Conservation (phyloP, 768 basidiomycete genomes). For the Boletellus emodensis region DNA sequence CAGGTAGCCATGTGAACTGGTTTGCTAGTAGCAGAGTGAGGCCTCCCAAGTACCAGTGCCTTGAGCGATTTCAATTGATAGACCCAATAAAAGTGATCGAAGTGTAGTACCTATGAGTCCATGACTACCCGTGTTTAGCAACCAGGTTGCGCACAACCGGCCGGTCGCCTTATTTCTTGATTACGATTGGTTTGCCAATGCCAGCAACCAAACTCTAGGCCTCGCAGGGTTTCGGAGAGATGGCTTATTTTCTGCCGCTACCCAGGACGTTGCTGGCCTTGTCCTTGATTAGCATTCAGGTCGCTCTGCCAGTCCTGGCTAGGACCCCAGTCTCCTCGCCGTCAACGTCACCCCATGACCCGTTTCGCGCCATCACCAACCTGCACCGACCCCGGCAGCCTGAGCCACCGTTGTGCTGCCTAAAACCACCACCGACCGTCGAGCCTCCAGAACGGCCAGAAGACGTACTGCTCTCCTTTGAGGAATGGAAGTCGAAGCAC, state of each 20-base stretch:
- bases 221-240: conserved; percentile 5
- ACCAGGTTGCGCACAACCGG: too few relatives aligned
- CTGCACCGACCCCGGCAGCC: conserved; percentile 42
- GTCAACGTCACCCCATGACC: conserved; percentile 48
- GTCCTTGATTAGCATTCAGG: conserved; percentile 33
- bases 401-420: conserved; percentile 63
- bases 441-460: conserved; percentile 46
- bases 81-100: too few relatives aligned
- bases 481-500: conserved; percentile 83
- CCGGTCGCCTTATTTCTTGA: too few relatives aligned
- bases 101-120: too few relatives aligned
- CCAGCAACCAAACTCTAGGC: neutral
- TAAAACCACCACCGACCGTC: conserved; percentile 44
- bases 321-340: conserved; percentile 21
- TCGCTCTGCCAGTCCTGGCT: conserved; percentile 31
- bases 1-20: too few relatives aligned
- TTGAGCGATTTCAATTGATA: too few relatives aligned
- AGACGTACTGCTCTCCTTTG: conserved; percentile 72
- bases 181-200: conserved; percentile 5
- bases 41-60: too few relatives aligned
- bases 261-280: conserved; percentile 25
- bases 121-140: too few relatives aligned
- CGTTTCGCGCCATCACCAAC: conserved; percentile 53
- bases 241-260: conserved; percentile 6
- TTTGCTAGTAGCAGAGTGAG: too few relatives aligned